Base-by-base conservation (phyloP, 2,329 filamentous ascomycete species). In the Macrophomina pseudophaseolina region DNA sequence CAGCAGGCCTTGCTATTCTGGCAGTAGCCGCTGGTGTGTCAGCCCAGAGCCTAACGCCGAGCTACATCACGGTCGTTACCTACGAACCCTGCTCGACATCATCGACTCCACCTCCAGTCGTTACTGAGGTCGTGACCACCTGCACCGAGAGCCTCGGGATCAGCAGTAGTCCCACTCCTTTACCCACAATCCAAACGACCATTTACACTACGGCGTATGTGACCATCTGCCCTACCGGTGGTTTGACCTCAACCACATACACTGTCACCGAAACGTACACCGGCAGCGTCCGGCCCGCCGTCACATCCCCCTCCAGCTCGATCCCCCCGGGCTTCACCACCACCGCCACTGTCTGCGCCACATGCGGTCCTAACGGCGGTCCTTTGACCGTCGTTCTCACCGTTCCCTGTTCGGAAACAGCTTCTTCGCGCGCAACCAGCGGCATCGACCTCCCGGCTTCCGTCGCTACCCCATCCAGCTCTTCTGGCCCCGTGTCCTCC, bases 261-360 rank as follows among this genome's bases (percentile, higher is more conserved):
- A 78, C 75, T 23, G 70, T 77, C 68, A 77, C 74, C 14, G 74
- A 76, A 52, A 67, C 69, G 2, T 77, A 73, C 67, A 71, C 72
- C 18, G 65, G 68, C 40, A 51, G 52, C 8, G 65, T 18, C 11
- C 65, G 66, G 35, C 54, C 66, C 9, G 33, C 40, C 5, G 2
- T 35, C 42, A 53, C 65, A 12, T 49, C 32, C 6, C 23, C 23
- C 23, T 30, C 53, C 18, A 59, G 60, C 30, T 68, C 72, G 48
- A 44, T 73, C 1, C 72, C 72, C 4, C 60, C 70, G 46, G 72
- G 71, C 18, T 73, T 71, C 38, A 69, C 67, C n/a, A 66, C 63
- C 16, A 70, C 71, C n/a, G 70, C 69, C 9, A 69, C 68, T 7
- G 70, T 71, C 28, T 73, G 72, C 66, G 60, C 38, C 51, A 63